A percentile compares a stretch with the other conserved stretches of the same genome.
phyloP scores from a whole-genome alignment of 148 eudicot genomes.

The Persicaria maculosa region DNA sequence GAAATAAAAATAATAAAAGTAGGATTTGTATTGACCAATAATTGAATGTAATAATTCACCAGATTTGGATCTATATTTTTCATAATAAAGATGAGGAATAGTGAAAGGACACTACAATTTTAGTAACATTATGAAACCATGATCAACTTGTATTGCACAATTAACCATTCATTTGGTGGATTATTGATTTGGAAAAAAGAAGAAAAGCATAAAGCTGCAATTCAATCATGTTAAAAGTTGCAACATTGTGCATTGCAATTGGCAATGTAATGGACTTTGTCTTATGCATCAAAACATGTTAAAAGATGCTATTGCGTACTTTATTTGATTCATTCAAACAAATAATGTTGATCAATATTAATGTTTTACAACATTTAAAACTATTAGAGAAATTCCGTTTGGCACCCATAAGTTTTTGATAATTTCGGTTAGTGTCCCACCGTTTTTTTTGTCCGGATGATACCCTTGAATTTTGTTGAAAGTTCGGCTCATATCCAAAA shows the following conservation, averaged over 20 bases:
- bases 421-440: too few relatives aligned
- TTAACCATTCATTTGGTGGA: conserved; percentile 8
- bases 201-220: background rate
- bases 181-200: background rate
- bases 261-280: background rate
- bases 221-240: conserved; percentile 9
- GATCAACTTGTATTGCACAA: background rate
- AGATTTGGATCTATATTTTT: too few relatives aligned
- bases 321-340: background rate
- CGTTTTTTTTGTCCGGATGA: too few relatives aligned
- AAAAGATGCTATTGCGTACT: background rate
- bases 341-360: conserved; percentile 4
- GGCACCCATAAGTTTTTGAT: too few relatives aligned
- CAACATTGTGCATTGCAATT: conserved; percentile 1
- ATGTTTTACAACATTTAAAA: background rate
- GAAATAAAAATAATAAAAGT: too few relatives aligned
- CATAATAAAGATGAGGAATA: too few relatives aligned
- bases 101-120: too few relatives aligned
- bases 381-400: background rate
- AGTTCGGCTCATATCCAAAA: too few relatives aligned
- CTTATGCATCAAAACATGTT: background rate
- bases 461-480: too few relatives aligned
- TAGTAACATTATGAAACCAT: background rate
- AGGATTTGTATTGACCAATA: too few relatives aligned
- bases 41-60: too few relatives aligned